Evolutionary conservation across 805 yeast genomes (phyloP), one percentile per base, ranked within the genome.

Genomic region (Metschnikowia borealis): DNA sequence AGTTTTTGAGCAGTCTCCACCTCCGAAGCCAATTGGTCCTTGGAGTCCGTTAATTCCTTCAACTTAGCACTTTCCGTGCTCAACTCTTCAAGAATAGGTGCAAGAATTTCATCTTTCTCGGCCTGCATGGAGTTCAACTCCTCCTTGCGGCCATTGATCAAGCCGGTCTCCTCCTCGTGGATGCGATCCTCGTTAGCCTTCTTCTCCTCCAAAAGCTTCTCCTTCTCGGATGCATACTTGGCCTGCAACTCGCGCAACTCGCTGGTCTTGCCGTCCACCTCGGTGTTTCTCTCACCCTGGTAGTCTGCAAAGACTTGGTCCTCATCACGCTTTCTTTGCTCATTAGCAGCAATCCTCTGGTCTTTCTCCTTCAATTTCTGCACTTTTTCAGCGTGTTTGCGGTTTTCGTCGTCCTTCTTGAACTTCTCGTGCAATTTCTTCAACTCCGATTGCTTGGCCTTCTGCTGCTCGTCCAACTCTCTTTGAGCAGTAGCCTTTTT

Each of bases 401-500:
- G 53, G 37, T 61, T 66, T 58, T 63, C 70, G 52, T 55, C 60
- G 20, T 55, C 59, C 15, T 39, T 46, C 51, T 55, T 54, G 47
- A 66, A 61, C 54, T 66, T 57, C 42, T 60, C 60, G 53, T 74
- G 77, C 47, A 56, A 52, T 41, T 59, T 58, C 38, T 56, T 57
- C 53, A 72, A 64, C 49, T 74, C 77, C 20, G 66, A 63, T 40
- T 63, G 65, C 50, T 74, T 68, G 46, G 63, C 58, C 49, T 65
- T 67, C 51, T 70, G 67, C 47, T 70, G 73, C 21, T 62, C 41
- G 67, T 66, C 54, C 66, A 62, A 56, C 70, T 80, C 46, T 71
- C 96, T 81, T 69, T 89, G 92, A 44, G 80, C 78, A 20, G 68
- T 74, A 18, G 95, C 96, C 62, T 87, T 84, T 42, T 74, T 68